A percentile compares a stretch with the other conserved stretches of the same genome.
Evolutionary conservation across 2,329 filamentous ascomycete species (phyloP).

Genomic region (Pyricularia pennisetigena): DNA sequence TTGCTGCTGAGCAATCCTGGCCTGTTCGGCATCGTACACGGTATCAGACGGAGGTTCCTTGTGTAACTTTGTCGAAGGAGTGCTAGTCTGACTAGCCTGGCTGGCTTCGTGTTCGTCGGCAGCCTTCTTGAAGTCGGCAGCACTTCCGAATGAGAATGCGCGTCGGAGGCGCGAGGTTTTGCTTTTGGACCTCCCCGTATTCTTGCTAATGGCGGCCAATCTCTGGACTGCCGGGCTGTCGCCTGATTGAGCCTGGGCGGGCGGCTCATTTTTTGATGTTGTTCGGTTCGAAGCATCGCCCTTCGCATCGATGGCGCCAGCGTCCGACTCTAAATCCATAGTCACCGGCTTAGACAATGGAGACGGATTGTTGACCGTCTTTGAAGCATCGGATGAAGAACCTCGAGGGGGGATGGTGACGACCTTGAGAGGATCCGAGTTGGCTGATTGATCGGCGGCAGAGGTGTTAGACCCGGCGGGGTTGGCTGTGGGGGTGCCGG

Average conservation of each 20-base stretch:
- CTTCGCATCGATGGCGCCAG: background rate
- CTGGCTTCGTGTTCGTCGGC: constrained; percentile 31
- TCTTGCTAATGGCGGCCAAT: constrained; percentile 77
- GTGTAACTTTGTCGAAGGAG: constrained; percentile 42
- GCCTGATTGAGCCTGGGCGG: constrained; percentile 21
- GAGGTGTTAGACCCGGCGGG: constrained; percentile 35
- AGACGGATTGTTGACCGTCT: constrained; percentile 58
- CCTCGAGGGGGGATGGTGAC: constrained; percentile 51
- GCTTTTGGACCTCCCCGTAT: constrained; percentile 65
- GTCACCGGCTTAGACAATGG: constrained; percentile 63
- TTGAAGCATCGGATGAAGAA: constrained; percentile 56
- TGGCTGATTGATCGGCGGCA: constrained; percentile 32
- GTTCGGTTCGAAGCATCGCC: constrained; percentile 2
- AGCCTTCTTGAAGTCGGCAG: constrained; percentile 75
- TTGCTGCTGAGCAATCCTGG: constrained; percentile 82
- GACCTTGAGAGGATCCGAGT: constrained; percentile 42
- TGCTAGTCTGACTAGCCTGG: constrained; percentile 27
- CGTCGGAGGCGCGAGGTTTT: constrained; percentile 80
- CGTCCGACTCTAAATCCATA: constrained; percentile 43
- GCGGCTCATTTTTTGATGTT: constrained; percentile 9
- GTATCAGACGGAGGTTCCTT: constrained; percentile 55
- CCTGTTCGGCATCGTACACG: constrained; percentile 77
- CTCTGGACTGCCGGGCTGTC: constrained; percentile 73
- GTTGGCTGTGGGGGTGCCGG: constrained; percentile 41
- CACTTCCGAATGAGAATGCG: constrained; percentile 94